Base-by-base conservation (phyloP, 345 rosid species). In the Adansonia digitata region DNA sequence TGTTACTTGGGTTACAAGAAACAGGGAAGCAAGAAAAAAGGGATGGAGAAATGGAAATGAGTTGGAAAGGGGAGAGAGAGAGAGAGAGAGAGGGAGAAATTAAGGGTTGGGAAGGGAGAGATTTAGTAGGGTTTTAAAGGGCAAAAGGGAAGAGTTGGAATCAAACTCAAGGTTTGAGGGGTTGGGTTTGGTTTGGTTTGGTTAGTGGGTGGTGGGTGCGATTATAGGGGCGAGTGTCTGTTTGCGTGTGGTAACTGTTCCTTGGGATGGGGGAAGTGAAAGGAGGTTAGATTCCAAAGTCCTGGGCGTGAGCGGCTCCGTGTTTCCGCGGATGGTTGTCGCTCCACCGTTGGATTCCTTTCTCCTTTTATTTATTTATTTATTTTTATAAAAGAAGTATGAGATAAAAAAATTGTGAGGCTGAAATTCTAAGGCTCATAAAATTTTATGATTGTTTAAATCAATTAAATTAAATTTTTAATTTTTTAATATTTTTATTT, bases 251-350 rank as follows among this genome's bases (percentile, higher is more conserved):
- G 34, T 48, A 20, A 40, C 34, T 31, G 31, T 69, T 27, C 15
- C 6, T 48, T 31, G 59, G 72, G 76, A 45, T 46, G 22, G 52
- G 56, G 45, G 63, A 24, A 20, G 5, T 29, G 24, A 24, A 43
- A 14, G 77, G 68, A 53, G 81, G 69, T 75, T 65, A 78, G 88
- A 94, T 89, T 91, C 98, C 97, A 86, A 88, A 78, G 86, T 77
- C 81, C 73, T 91, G 92, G 97, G 92, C 84, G 78, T 65, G 66
- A 85, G 88, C 98, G 97, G 97, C 94, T 91, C 91, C 97, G 94
- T 87, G 91, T 94, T 85, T 88, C 97, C 98, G 98, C 98, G 87
- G 62, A 80, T 85, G 88, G 86, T 80, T 83, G 77, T 85, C 81
- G 76, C 92, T 86, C 87, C 84, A 62, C 98, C 98, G 89, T 86